phyloP scores from a whole-genome alignment of 805 yeast genomes.

The Saccharomycopsis schoenii region DNA sequence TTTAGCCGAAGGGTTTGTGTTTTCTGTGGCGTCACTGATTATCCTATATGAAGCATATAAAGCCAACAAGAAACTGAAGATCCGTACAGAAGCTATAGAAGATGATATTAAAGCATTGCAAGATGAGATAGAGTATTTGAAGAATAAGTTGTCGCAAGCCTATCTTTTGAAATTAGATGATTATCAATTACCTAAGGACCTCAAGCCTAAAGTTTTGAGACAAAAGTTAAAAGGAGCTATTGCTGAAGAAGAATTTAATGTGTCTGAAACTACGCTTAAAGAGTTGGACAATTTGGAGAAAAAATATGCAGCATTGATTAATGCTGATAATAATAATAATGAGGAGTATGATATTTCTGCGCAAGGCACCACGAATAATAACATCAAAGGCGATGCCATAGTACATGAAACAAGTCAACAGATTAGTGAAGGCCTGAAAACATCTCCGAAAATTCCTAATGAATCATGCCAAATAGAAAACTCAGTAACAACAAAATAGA shows the following conservation, averaged over 20 bases:
- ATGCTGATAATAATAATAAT: neutral
- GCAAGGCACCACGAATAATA: neutral
- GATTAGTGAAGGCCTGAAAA: too few relatives aligned
- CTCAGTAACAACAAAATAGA: too few relatives aligned
- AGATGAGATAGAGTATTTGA: slow-evolving; percentile 54
- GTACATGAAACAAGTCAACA: too few relatives aligned
- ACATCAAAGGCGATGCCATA: neutral
- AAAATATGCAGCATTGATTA: slow-evolving; percentile 1
- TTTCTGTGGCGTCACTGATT: slow-evolving; percentile 70
- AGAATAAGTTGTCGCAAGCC: slow-evolving; percentile 36
- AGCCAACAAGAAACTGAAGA: slow-evolving; percentile 52
- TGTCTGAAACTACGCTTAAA: neutral
- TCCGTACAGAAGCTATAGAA: slow-evolving; percentile 53
- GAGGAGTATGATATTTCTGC: neutral
- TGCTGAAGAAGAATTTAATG: neutral
- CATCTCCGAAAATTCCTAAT: too few relatives aligned
- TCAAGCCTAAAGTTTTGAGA: slow-evolving; percentile 34
- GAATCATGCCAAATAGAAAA: too few relatives aligned
- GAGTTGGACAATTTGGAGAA: slow-evolving; percentile 1
- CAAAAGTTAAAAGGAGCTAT: slow-evolving; percentile 18
- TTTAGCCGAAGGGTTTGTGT: slow-evolving; percentile 66
- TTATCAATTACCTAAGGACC: slow-evolving; percentile 37
- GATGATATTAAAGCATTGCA: slow-evolving; percentile 66
- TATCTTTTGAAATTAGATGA: slow-evolving; percentile 34
- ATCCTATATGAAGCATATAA: slow-evolving; percentile 64